phyloP scores from a whole-genome alignment of 345 rosid genomes.

The Psidium guajava region DNA sequence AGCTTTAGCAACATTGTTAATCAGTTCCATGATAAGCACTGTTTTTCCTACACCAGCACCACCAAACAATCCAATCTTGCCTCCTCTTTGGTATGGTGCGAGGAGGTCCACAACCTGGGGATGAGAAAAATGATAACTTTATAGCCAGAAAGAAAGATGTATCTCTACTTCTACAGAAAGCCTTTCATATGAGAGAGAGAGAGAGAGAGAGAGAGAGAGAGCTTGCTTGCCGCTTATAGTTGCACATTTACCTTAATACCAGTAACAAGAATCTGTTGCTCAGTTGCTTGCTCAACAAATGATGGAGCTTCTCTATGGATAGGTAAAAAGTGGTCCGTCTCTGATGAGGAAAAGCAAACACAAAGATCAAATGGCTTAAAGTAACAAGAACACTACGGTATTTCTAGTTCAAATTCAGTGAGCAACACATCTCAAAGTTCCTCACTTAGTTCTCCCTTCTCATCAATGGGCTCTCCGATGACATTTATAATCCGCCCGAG shows the following conservation, averaged over 20 bases:
- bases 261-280: constrained; percentile 88
- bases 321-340: constrained; percentile 81
- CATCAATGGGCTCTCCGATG: constrained; percentile 92
- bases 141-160: neutral
- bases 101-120: constrained; percentile 91
- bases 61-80: constrained; percentile 97
- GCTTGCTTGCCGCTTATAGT: neutral
- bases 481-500: constrained; percentile 97
- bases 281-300: constrained; percentile 91
- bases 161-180: neutral
- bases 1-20: constrained; percentile 96
- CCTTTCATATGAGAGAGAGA: neutral
- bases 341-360: constrained; percentile 16
- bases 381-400: neutral
- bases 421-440: neutral
- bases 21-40: constrained; percentile 96
- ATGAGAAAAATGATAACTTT: neutral
- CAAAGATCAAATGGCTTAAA: neutral
- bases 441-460: constrained; percentile 81
- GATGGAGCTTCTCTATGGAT: constrained; percentile 96
- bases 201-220: neutral
- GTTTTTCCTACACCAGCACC: constrained; percentile 99
- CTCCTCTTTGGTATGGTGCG: constrained; percentile 99
- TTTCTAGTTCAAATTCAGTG: neutral
- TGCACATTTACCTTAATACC: constrained; percentile 66